A percentile compares a stretch with the other conserved stretches of the same genome.
Conservation (phyloP, 2,329 filamentous ascomycete genomes). For the Emydomyces testavorans region DNA sequence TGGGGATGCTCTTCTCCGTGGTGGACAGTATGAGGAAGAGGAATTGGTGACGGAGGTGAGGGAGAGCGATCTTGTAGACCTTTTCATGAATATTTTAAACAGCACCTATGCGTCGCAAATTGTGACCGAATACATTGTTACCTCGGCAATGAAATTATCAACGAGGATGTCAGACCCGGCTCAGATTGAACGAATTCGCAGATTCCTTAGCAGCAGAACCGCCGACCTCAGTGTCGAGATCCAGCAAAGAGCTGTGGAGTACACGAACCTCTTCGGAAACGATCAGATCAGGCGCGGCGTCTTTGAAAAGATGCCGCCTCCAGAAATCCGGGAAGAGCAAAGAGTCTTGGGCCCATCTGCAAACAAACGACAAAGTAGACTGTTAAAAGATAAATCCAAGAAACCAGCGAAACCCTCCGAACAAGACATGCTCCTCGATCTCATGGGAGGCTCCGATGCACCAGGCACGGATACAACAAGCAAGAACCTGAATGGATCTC, state of each 20-base stretch:
- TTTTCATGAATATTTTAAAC: conserved; percentile 86
- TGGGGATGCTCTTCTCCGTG: conserved; percentile 75
- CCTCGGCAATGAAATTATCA: conserved; percentile 86
- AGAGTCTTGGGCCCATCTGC: conserved; percentile 75
- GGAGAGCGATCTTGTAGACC: conserved; percentile 79
- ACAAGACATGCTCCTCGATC: conserved; percentile 78
- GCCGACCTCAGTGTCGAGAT: conserved; percentile 89
- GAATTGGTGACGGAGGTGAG: conserved; percentile 73
- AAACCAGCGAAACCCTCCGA: conserved; percentile 70
- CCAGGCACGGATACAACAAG: conserved; percentile 46
- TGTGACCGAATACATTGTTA: conserved; percentile 91
- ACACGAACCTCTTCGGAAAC: conserved; percentile 83
- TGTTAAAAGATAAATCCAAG: conserved; percentile 62
- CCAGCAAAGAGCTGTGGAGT: conserved; percentile 91
- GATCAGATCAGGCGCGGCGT: conserved; percentile 82
- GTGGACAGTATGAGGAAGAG: conserved; percentile 87
- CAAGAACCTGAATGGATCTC: conserved; percentile 43
- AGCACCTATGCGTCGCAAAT: conserved; percentile 89
- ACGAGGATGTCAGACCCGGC: conserved; percentile 70
- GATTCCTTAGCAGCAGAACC: conserved; percentile 64
- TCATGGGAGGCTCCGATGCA: conserved; percentile 74
- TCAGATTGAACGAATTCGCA: conserved; percentile 76
- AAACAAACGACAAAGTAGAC: conserved; percentile 50
- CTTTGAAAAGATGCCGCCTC: conserved; percentile 92
- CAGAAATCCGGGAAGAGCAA: conserved; percentile 92